Conservation (phyloP, 805 yeast genomes). For the Saturnispora hagleri region DNA sequence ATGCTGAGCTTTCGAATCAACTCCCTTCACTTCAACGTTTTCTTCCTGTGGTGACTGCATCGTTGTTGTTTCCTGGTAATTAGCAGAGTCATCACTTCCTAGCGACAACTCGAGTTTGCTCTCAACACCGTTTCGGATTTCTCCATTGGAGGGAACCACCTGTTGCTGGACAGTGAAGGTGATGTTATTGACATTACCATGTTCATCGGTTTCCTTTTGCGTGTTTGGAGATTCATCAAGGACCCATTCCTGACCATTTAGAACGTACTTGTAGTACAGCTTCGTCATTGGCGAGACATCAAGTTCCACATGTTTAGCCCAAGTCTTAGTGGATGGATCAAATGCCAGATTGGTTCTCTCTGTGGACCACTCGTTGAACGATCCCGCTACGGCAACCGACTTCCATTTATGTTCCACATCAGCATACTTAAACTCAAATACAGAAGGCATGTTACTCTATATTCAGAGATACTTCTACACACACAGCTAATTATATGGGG, state of each 20-base stretch:
- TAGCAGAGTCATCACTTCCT: background rate
- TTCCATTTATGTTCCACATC: background rate
- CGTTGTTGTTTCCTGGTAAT: background rate
- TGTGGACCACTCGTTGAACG: slow-evolving; percentile 16
- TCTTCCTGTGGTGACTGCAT: background rate
- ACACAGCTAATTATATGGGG: slow-evolving; percentile 1
- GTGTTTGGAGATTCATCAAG: slow-evolving; percentile 16
- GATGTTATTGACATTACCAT: slow-evolving; percentile 23
- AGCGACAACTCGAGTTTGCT: background rate
- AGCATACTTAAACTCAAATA: slow-evolving; percentile 1
- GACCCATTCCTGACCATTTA: slow-evolving; percentile 22
- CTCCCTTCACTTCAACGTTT: background rate
- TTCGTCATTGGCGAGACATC: slow-evolving; percentile 7
- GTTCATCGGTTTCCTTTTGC: slow-evolving; percentile 16
- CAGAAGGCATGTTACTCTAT: slow-evolving; percentile 8
- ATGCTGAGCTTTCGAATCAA: background rate
- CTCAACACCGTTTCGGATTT: background rate
- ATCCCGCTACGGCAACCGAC: slow-evolving; percentile 16
- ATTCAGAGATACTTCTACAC: background rate
- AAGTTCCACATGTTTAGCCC: slow-evolving; percentile 2
- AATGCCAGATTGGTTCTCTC: slow-evolving; percentile 5
- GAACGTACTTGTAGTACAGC: slow-evolving; percentile 23
- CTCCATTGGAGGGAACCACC: background rate
- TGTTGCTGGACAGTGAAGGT: slow-evolving; percentile 8
- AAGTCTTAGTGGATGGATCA: slow-evolving; percentile 5